Conservation (phyloP, 495 filamentous ascomycete genomes). For the Neurospora hispaniola region DNA sequence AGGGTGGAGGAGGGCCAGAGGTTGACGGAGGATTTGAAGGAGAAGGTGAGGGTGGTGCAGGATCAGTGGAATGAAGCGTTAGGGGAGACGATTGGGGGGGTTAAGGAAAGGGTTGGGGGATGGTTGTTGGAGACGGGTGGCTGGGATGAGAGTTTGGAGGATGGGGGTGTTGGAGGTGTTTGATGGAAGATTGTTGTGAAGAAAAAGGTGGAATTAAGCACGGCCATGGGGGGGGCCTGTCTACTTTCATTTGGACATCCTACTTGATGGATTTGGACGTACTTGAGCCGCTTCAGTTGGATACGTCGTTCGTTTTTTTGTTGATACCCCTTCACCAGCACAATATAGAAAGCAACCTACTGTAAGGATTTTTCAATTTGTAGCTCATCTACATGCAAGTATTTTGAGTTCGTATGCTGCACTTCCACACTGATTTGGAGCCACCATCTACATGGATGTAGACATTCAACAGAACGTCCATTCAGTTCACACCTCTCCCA, state of each 20-base stretch:
- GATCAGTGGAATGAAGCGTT: conserved; percentile 61
- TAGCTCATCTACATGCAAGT: background rate
- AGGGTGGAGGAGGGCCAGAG: conserved; percentile 51
- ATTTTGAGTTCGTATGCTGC: background rate
- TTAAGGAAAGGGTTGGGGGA: conserved; percentile 49
- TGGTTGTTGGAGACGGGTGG: conserved; percentile 58
- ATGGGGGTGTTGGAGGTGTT: conserved; percentile 34
- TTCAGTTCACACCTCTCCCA: background rate
- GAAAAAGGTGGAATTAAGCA: background rate
- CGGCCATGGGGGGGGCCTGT: background rate
- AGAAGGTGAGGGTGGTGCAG: conserved; percentile 82
- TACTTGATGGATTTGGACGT: background rate
- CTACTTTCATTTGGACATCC: background rate
- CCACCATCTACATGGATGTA: background rate
- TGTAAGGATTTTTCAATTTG: background rate
- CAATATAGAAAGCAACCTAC: background rate
- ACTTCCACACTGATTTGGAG: background rate
- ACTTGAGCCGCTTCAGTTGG: background rate
- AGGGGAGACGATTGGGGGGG: conserved; percentile 36
- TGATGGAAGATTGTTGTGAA: conserved; percentile 6
- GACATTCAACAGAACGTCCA: background rate
- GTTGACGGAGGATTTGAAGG: conserved; percentile 80
- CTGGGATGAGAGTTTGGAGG: conserved; percentile 58
- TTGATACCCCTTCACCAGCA: conserved; percentile 9
- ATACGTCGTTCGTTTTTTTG: background rate